A percentile compares a stretch with the other conserved stretches of the same genome.
Conservation (phyloP, 768 basidiomycete species). For the Tephrocybe rancida region DNA sequence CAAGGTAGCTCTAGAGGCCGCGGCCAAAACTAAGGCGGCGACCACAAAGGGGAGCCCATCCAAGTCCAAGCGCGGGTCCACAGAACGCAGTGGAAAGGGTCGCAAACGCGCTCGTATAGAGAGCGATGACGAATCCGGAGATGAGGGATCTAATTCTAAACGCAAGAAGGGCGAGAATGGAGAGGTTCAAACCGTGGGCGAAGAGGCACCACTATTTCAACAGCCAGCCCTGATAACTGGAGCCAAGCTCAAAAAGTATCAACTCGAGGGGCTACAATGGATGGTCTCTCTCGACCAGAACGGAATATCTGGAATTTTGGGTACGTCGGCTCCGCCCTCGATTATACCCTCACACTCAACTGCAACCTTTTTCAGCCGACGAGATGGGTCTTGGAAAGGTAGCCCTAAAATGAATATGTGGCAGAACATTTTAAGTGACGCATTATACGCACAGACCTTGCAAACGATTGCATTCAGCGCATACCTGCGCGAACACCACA, state of each 20-base stretch:
- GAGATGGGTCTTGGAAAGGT: slow-evolving; percentile 96
- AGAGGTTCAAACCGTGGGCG: slow-evolving; percentile 14
- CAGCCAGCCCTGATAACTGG: slow-evolving; percentile 87
- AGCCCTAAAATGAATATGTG: not conserved
- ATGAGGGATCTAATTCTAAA: slow-evolving; percentile 16
- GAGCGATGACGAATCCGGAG: slow-evolving; percentile 17
- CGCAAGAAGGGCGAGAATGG: slow-evolving; percentile 23
- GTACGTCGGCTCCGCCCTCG: slow-evolving; percentile 32
- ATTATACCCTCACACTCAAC: not conserved
- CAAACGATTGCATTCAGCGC: slow-evolving; percentile 96
- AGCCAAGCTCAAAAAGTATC: slow-evolving; percentile 84
- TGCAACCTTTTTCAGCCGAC: slow-evolving; percentile 58
- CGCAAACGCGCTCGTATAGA: slow-evolving; percentile 23
- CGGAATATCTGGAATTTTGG: slow-evolving; percentile 79
- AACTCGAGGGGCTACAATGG: slow-evolving; percentile 95
- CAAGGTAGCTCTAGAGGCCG: slow-evolving; percentile 30
- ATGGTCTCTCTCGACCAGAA: slow-evolving; percentile 88
- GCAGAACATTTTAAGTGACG: too few relatives aligned
- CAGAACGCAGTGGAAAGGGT: slow-evolving; percentile 7
- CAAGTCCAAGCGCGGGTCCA: slow-evolving; percentile 2
- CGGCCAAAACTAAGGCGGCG: slow-evolving; percentile 9
- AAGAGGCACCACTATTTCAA: slow-evolving; percentile 45
- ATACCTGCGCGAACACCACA: slow-evolving; percentile 75
- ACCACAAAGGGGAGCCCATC: slow-evolving; percentile 4
- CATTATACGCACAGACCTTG: slow-evolving; percentile 88